These are phyloP conservation scores for Arthrobotrys musiformis DNA, from an alignment of 2,329 filamentous ascomycete genomes.

Conservation along the genomic window DNA sequence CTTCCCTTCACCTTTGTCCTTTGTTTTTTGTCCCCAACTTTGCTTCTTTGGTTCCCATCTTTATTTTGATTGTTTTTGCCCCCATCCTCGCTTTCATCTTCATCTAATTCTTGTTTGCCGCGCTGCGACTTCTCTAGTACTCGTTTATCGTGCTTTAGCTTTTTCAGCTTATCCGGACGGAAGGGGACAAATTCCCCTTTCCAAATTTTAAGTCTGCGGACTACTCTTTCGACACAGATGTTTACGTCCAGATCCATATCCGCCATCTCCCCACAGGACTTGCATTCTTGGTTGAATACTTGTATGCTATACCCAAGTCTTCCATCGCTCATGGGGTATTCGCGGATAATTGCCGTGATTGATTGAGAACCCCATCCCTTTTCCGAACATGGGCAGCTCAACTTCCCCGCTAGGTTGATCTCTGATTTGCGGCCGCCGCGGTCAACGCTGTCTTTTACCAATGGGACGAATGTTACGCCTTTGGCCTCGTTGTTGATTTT, in stretches of 20 bases:
- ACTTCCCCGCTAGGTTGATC: neutral
- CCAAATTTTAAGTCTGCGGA: slow-evolving; percentile 9
- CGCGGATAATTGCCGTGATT: neutral
- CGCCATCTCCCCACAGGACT: neutral
- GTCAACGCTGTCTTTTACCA: too few relatives aligned
- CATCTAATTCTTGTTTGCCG: too few relatives aligned
- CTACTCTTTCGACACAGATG: slow-evolving; percentile 16
- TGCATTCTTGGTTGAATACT: slow-evolving; percentile 19
- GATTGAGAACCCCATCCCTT: neutral
- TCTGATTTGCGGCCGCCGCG: neutral
- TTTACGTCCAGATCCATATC: neutral
- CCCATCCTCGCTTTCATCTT: too few relatives aligned
- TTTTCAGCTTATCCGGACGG: too few relatives aligned
- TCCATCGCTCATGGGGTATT: neutral
- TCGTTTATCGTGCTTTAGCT: too few relatives aligned
- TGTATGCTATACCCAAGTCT: neutral
- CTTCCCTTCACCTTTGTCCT: too few relatives aligned
- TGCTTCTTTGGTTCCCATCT: too few relatives aligned
- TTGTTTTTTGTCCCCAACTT: too few relatives aligned
- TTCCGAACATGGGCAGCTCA: neutral
- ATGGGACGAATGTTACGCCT: neutral
- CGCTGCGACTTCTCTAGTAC: too few relatives aligned
- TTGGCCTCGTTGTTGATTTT: neutral
- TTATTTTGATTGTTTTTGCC: too few relatives aligned
- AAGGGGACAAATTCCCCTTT: slow-evolving; percentile 3